Evolutionary conservation across 768 basidiomycete species (phyloP).

Genomic region (Mycena maculata): DNA sequence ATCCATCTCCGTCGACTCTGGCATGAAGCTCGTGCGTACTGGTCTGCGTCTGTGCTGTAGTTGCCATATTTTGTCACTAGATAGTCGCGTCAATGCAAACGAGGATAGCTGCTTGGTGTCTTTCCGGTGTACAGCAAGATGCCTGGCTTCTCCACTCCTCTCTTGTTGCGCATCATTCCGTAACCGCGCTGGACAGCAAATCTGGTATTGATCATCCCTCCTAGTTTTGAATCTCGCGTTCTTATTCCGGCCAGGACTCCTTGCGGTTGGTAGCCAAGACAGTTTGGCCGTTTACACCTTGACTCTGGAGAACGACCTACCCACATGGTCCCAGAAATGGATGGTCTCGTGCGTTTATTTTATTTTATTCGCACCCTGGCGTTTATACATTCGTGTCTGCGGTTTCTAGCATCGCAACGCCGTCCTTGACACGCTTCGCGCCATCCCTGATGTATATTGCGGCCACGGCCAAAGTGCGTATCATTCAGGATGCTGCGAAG

Average conservation of each 20-base stretch:
- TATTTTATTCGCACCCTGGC: slow-evolving; percentile 4
- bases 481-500: background rate
- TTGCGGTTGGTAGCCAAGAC: slow-evolving; percentile 73
- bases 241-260: slow-evolving; percentile 67
- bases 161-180: slow-evolving; percentile 61
- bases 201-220: slow-evolving; percentile 63
- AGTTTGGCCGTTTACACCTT: slow-evolving; percentile 81
- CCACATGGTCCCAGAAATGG: slow-evolving; percentile 89
- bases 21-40: slow-evolving; percentile 81
- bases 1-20: slow-evolving; percentile 77
- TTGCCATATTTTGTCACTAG: slow-evolving; percentile 51
- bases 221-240: slow-evolving; percentile 27
- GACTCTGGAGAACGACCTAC: slow-evolving; percentile 83
- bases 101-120: slow-evolving; percentile 82
- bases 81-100: slow-evolving; percentile 77
- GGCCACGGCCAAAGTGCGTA: slow-evolving; percentile 66
- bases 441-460: slow-evolving; percentile 83
- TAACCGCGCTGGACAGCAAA: slow-evolving; percentile 78
- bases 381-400: slow-evolving; percentile 7
- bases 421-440: slow-evolving; percentile 70
- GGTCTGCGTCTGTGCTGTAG: slow-evolving; percentile 17
- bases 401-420: slow-evolving; percentile 57
- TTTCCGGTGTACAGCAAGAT: slow-evolving; percentile 71
- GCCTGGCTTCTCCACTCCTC: slow-evolving; percentile 88
- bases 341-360: slow-evolving; percentile 59